Conservation (phyloP, 192 early-diverging fungal species). For the Coemansia sp. region DNA sequence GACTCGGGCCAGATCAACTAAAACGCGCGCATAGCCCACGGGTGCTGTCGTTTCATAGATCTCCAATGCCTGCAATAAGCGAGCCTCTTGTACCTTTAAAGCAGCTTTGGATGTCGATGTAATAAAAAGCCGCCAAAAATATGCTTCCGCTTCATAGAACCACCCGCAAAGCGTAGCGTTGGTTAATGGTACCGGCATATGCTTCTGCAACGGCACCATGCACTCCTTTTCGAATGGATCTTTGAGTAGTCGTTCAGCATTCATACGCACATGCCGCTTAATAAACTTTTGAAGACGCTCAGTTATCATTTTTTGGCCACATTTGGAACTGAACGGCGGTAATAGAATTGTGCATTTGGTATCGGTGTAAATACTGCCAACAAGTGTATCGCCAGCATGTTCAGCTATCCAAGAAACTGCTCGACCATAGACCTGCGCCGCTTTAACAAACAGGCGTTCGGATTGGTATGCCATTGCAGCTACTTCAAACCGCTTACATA, state of each 20-base stretch:
- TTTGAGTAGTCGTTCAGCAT: slow-evolving; percentile 19
- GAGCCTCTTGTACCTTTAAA: slow-evolving; percentile 1
- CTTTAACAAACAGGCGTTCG: slow-evolving; percentile 7
- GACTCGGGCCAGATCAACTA: slow-evolving; percentile 31
- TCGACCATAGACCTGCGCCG: slow-evolving; percentile 15
- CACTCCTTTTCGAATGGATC: slow-evolving; percentile 12
- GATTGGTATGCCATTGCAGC: slow-evolving; percentile 38
- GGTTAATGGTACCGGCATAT: not conserved
- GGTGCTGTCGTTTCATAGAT: slow-evolving; percentile 10
- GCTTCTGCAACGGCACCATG: slow-evolving; percentile 4
- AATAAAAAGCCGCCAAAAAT: slow-evolving; percentile 23
- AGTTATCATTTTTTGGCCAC: not conserved
- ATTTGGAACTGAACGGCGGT: slow-evolving; percentile 25
- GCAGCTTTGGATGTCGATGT: slow-evolving; percentile 4
- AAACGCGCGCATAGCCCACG: slow-evolving; percentile 25
- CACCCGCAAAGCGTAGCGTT: slow-evolving; percentile 14
- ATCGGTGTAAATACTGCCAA: no score
- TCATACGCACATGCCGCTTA: slow-evolving; percentile 46
- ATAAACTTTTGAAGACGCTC: slow-evolving; percentile 27
- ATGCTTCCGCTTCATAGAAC: slow-evolving; percentile 40
- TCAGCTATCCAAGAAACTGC: slow-evolving; percentile 23
- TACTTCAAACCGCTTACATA: slow-evolving; percentile 52
- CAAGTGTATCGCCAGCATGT: not conserved
- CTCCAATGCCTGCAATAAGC: slow-evolving; percentile 10
- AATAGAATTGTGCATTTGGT: not conserved